These are phyloP conservation scores for Avicennia marina DNA, from an alignment of 257 asterid genomes.

Conservation along the genomic window DNA sequence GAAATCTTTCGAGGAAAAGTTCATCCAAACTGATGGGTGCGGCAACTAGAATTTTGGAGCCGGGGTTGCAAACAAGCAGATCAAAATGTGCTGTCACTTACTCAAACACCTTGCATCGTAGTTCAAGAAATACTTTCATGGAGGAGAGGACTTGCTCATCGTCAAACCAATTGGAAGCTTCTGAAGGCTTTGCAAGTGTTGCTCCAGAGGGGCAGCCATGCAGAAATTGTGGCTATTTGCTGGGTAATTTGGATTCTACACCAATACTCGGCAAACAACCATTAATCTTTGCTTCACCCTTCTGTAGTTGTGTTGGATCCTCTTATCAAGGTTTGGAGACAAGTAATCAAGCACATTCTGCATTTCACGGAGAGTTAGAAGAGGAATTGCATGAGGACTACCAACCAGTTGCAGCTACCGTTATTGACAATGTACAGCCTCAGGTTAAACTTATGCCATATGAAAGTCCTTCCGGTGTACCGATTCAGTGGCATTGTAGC, in stretches of 20 bases:
- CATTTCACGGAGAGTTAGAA: conserved; percentile 28
- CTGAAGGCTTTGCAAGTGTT: conserved; percentile 16
- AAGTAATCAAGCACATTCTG: conserved; percentile 26
- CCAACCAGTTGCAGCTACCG: conserved; percentile 12
- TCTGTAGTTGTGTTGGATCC: conserved; percentile 24
- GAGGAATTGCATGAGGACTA: conserved; percentile 25
- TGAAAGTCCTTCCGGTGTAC: conserved; percentile 29
- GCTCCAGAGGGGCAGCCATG: conserved; percentile 36
- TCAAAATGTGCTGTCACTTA: conserved; percentile 54
- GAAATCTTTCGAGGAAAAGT: conserved; percentile 47
- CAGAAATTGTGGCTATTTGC: conserved; percentile 49
- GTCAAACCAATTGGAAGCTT: conserved; percentile 22
- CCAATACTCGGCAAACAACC: conserved; percentile 25
- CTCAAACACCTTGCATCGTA: conserved; percentile 20
- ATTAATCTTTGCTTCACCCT: conserved; percentile 25
- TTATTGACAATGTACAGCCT: conserved; percentile 16
- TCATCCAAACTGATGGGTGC: conserved; percentile 75
- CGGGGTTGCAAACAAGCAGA: conserved; percentile 65
- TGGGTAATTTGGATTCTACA: conserved; percentile 26
- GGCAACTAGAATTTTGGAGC: conserved; percentile 81
- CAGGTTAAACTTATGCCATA: conserved; percentile 17
- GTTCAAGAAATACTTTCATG: conserved; percentile 22
- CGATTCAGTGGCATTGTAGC: conserved; percentile 26
- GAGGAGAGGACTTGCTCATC: conserved; percentile 23
- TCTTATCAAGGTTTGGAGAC: conserved; percentile 35